These are phyloP conservation scores for Fragaria ananassa DNA, from an alignment of 306 rosid genomes.

Conservation along the genomic window DNA sequence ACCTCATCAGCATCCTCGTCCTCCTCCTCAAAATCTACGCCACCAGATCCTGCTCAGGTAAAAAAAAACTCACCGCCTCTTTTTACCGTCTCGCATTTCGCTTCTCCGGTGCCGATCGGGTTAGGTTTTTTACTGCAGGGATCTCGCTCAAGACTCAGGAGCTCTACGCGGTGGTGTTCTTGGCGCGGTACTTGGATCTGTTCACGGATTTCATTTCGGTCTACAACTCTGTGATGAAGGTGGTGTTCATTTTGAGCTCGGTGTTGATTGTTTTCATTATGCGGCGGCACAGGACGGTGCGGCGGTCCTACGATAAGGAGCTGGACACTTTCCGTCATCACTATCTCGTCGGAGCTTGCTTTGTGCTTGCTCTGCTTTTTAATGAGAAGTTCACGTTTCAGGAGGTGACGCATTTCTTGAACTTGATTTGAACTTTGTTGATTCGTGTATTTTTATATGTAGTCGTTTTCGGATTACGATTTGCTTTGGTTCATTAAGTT, in stretches of 20 bases:
- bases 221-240: slow-evolving; percentile 78
- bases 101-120: background rate
- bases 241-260: slow-evolving; percentile 72
- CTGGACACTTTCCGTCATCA: slow-evolving; percentile 80
- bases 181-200: slow-evolving; percentile 84
- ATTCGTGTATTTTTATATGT: background rate
- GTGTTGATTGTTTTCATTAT: slow-evolving; percentile 79
- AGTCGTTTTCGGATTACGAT: background rate
- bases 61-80: background rate
- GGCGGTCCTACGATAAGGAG: slow-evolving; percentile 67
- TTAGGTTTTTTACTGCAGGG: slow-evolving; percentile 34
- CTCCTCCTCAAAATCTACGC: slow-evolving; percentile 96
- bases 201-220: slow-evolving; percentile 74
- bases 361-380: slow-evolving; percentile 60
- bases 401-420: slow-evolving; percentile 45
- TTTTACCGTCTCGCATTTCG: background rate
- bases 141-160: slow-evolving; percentile 96
- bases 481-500: background rate
- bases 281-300: slow-evolving; percentile 59
- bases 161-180: slow-evolving; percentile 70
- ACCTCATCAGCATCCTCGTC: slow-evolving; percentile 78
- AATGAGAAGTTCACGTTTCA: slow-evolving; percentile 67
- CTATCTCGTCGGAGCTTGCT: slow-evolving; percentile 53
- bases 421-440: background rate
- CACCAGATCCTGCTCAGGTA: slow-evolving; percentile 95